Evolutionary conservation across 1,139 yeast genomes (phyloP).

Genomic region (Williopsis jadinii): DNA sequence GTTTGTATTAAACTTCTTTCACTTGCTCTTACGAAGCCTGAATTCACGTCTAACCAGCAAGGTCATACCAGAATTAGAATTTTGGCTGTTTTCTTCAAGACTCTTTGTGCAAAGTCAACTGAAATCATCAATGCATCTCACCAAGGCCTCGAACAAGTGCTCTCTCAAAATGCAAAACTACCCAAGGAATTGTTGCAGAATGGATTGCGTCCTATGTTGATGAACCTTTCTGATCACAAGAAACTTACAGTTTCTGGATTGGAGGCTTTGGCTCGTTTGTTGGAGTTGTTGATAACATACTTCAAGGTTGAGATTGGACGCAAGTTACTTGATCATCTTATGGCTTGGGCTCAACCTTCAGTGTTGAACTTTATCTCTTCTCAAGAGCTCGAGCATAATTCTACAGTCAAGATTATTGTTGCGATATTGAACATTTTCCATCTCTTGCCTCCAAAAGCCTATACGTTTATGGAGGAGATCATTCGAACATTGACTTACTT

Average conservation of each 20-base stretch:
- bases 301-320: conserved; percentile 96
- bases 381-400: conserved; percentile 71
- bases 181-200: conserved; percentile 92
- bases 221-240: conserved; percentile 91
- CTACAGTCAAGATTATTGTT: conserved; percentile 77
- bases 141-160: conserved; percentile 73
- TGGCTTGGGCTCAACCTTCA: conserved; percentile 93
- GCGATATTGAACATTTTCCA: conserved; percentile 92
- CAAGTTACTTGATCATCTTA: conserved; percentile 83
- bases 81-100: conserved; percentile 90
- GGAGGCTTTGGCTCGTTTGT: conserved; percentile 81
- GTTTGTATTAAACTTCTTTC: conserved; percentile 84
- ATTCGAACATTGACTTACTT: conserved; percentile 67
- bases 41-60: conserved; percentile 60
- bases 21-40: conserved; percentile 75
- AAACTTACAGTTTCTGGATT: conserved; percentile 83
- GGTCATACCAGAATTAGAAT: conserved; percentile 82
- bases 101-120: conserved; percentile 77
- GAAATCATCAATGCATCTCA: conserved; percentile 93
- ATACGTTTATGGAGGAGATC: conserved; percentile 83
- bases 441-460: conserved; percentile 85
- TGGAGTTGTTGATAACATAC: conserved; percentile 83
- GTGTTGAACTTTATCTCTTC: conserved; percentile 65
- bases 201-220: conserved; percentile 90
- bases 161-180: conserved; percentile 78